Evolutionary conservation across 2,329 filamentous ascomycete species (phyloP).

Genomic region (Microdochium paspali): DNA sequence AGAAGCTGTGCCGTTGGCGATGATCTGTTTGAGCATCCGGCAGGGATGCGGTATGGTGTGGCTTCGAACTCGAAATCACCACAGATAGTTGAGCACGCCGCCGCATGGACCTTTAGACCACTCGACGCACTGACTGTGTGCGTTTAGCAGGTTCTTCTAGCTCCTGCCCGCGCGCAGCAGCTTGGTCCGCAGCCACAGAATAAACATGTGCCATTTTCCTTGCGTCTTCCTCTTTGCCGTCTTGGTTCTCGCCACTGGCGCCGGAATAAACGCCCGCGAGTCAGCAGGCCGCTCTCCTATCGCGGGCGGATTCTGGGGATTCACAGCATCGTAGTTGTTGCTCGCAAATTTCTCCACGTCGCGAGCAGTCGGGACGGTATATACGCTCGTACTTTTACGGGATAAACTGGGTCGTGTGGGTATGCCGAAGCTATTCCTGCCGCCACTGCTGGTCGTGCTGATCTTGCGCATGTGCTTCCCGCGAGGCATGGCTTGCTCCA

Average conservation of each 20-base stretch:
- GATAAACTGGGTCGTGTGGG: constrained; percentile 16
- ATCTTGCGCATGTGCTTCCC: constrained; percentile 19
- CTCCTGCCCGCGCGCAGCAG: constrained; percentile 30
- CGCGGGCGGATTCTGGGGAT: constrained; percentile 15
- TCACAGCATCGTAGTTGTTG: constrained; percentile 35
- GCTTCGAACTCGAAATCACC: too few species aligned
- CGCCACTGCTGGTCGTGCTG: constrained; percentile 17
- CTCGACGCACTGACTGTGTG: not conserved
- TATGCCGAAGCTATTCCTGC: constrained; percentile 16
- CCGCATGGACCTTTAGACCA: too few species aligned
- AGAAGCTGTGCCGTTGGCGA: not conserved
- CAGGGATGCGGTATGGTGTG: too few species aligned
- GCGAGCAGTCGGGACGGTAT: not conserved
- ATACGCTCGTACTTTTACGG: constrained; percentile 9
- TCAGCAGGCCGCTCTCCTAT: constrained; percentile 19
- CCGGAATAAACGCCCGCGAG: constrained; percentile 34
- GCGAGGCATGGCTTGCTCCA: constrained; percentile 18
- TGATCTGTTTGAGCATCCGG: too few species aligned
- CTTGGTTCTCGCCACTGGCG: constrained; percentile 28
- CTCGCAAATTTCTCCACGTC: constrained; percentile 24
- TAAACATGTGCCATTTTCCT: constrained; percentile 52
- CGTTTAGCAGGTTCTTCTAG: constrained; percentile 2
- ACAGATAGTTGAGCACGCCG: too few species aligned
- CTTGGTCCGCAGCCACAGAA: constrained; percentile 55
- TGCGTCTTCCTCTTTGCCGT: constrained; percentile 51